Evolutionary conservation across 1,284 basidiomycete species (phyloP), one percentile per base, ranked within the genome.

Genomic region (Rhizopogon parksii): DNA sequence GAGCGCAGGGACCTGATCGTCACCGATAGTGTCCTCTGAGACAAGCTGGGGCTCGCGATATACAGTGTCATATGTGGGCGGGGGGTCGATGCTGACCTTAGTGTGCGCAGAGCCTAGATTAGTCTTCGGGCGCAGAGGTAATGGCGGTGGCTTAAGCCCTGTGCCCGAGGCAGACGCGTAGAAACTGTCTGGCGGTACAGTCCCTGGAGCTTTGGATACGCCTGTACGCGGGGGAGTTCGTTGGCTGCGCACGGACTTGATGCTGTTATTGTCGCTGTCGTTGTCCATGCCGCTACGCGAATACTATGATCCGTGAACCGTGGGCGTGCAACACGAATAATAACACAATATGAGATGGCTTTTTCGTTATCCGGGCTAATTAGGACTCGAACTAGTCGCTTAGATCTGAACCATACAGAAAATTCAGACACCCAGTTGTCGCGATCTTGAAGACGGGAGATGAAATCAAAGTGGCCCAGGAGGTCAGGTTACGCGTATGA

Each of bases 11-110:
- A 68, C 56, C 2, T 62, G 21, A 40, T 68, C 56, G 12, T 53
- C 63, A 24, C 11, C 36, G 36, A 64, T 59, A 25, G 67, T 65
- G 8, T 64, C 66, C 11, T 73, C 71, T 21, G 64, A 59, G 2
- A 78, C 68, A 9, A 76, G 70, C 59, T 73, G 74, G 1, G 76
- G 76, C 55, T 77, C 74, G 39, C 73, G 70, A 56, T 69, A 78
- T 36, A 52, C 21, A 27, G 67, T 8, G 54, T 61, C 47, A 53
- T 61, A 70, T 4, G 36, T 51, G 19, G 65, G 68, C 6, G 65
- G 65, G 5, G 66, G 63, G 3, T 65, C 57, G 25, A 9, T 51
- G 32, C 39, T 12, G 53, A 64, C 53, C 51, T 67, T 67, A 51
- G 65, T 68, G 38, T 70, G 56, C 19, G 60, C 30, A 19, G 68